Base-by-base conservation (phyloP, 2,329 filamentous ascomycete species). In the Talaromyces islandicus region DNA sequence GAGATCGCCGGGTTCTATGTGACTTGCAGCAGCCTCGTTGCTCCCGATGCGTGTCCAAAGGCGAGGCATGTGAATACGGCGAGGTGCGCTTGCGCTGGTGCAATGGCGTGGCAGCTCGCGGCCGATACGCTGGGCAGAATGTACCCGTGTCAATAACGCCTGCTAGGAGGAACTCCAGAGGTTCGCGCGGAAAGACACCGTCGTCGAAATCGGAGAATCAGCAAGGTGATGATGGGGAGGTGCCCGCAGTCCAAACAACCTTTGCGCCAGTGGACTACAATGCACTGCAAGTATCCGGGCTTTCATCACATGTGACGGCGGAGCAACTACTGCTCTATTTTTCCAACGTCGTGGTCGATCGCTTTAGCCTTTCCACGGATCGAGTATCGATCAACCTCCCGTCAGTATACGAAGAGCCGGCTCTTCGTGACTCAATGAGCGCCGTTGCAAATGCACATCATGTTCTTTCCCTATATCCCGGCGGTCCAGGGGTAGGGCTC, bases 1-100 rank as follows among this genome's bases (percentile, higher is more conserved):
- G 77, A 63, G 76, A 78, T 54, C 72, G 77, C 11, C 69, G 77
- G 25, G 75, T 78, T 50, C 78, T 78, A 62, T 79, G 77, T 63
- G 76, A 78, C 60, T 70, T 79, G 9, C 66, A 68, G 27, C 68
- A 70, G 25, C 74, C 76, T 2, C 65, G 67, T 2, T 79, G 77
- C 62, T 70, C 69, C 4, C 75, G 75, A 57, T 79, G 77, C 60
- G 57, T 62, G 19, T 35, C 61, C 12, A 62, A 64, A 32, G 59
- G 64, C 7, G 62, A 62, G 43, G 32, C 53, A 6, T 75, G 74
- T 64, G 71, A 72, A 61, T 77, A 75, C 62, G 77, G 74, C 62
- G 69, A 74, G 25, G 69, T 76, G 0, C 66, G 76, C 9, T 69
- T 80, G 43, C 70, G 74, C 60, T 80, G 77, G 77, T 78, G 74